Conservation (phyloP, 768 basidiomycete species). For the Gymnopilus junonius region DNA sequence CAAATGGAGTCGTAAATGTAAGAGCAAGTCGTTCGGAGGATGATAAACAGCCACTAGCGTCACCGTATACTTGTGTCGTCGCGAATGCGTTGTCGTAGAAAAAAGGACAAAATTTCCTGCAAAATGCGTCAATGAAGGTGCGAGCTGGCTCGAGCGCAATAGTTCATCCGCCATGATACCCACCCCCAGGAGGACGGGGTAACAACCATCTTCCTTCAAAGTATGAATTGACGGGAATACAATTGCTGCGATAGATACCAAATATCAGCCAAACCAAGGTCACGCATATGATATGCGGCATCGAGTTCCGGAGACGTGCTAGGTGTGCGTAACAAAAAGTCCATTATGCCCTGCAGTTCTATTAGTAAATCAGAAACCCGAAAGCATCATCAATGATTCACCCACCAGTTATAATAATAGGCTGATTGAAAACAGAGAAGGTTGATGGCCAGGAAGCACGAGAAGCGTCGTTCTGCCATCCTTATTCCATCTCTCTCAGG, state of each 20-base stretch:
- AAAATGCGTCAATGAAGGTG: background rate
- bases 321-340: background rate
- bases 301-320: background rate
- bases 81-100: background rate
- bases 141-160: background rate
- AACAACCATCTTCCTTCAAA: background rate
- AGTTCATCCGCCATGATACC: background rate
- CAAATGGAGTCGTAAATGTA: background rate
- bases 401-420: background rate
- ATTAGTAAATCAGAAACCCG: background rate
- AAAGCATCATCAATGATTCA: background rate
- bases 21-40: background rate
- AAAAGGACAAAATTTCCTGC: background rate
- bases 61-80: background rate
- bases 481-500: background rate
- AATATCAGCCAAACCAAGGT: too few species aligned
- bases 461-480: background rate
- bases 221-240: too few species aligned
- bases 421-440: background rate
- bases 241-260: too few species aligned
- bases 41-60: constrained; percentile 2
- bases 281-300: too few species aligned
- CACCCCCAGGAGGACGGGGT: too few species aligned
- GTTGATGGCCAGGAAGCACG: background rate
- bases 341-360: background rate